Base-by-base conservation (phyloP, 768 basidiomycete genomes). In the Russula compacta region DNA sequence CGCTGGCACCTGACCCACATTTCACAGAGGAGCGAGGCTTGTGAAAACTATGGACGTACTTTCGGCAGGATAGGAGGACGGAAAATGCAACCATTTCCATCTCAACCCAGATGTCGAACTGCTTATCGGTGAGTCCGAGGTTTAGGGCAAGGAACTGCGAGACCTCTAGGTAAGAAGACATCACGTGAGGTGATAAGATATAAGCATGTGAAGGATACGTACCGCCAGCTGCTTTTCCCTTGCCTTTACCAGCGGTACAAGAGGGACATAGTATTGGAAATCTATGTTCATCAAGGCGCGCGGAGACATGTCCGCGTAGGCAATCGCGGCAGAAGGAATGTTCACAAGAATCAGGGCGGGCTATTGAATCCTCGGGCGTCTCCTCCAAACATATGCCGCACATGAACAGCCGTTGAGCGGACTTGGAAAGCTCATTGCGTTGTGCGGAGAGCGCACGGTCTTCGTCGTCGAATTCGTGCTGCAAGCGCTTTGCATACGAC, bases 181-280 rank as follows among this genome's bases (percentile, higher is more conserved):
- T 19, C 19, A 42, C 17, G 17, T 40, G 33, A 21, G 35, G 65
- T 54, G 35, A 15, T 4, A 21, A 12, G 14, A 49, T 6, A 24
- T 6, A n/a, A 42, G 5, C 7, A 14, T 35, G 58, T 7, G 15
- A 9, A 15, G 24, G 6, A 14, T 12, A 42, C 74, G 59, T 68
- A 76, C 77, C 72, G 51, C 71, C 70, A 14, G 72, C 72, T 19
- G 68, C 66, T 1, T 57, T 54, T 32, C 53, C 61, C 43, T 48
- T 59, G 17, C 68, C 59, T 14, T 64, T 67, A 40, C 70, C 67
- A 14, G 73, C 68, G 17, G 73, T 70, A 61, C 86, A 87, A 33
- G 77, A 66, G 1, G 86, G 86, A 69, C 86, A 88, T 8, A 79
- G 67, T 33, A 87, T 79, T 3, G 86, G 86, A 49, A 78, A 85